Evolutionary conservation across 208 protist species (phyloP), one percentile per base, ranked within the genome.

Genomic region (Naegleria lovaniensis): DNA sequence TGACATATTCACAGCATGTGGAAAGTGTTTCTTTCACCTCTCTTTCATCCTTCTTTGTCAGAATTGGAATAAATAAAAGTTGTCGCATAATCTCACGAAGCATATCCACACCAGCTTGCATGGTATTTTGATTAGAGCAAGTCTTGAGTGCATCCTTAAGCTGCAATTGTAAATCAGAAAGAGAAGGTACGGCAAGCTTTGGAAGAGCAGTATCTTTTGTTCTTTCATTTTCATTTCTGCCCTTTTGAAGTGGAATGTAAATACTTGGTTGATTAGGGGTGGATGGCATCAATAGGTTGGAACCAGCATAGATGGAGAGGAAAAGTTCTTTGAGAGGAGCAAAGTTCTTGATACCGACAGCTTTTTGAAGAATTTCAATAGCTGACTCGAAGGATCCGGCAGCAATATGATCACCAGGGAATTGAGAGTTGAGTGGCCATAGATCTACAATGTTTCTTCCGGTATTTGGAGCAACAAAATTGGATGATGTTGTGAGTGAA

Each of bases 321-420:
- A 99, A 98, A 90, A 96, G 90, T 43, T 91, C 89, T 91, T 96
- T 95, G 38, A 99, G 92, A 79, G 98, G 97, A 59, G 92, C 90
- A 25, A 96, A 97, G 92, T 99, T 94, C 55, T 95, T 92, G 41
- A 98, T 92, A 36, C 97, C 98, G 91, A 97, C 94, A 94, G 99
- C 97, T 38, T 94, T 92, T 83, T 95, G 91, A 33, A 98, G 93
- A 59, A 98, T 92, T 25, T 96, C 91, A 93, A 99, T 96, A 5
- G 97, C 98, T 5, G 93, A 96, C 29, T 95, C 93, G 91, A 99
- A 99, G 1, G 96, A 95, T 15, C 98, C 98, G 16, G 98, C 97
- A n/a, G 98, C 97, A 40, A 97, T 93, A 91, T 99, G 98, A 92
- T 98, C 97, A 29, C 94, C 95, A 15, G 97, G 95, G 43, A 97